Base-by-base conservation (phyloP, 768 basidiomycete species). In the Mycena indigotica region DNA sequence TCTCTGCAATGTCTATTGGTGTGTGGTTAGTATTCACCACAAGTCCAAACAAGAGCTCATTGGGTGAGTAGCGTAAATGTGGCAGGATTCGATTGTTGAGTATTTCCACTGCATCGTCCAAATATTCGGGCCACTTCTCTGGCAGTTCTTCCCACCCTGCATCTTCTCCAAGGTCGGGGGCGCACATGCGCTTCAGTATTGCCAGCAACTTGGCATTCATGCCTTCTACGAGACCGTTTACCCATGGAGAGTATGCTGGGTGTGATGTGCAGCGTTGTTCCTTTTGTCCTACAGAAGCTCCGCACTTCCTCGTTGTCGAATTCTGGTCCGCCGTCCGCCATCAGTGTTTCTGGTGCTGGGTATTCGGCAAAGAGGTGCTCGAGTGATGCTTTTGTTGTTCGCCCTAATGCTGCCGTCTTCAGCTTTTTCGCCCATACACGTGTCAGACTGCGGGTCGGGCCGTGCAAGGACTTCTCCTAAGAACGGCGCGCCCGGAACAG, bases 221-320 rank as follows among this genome's bases (percentile, higher is more conserved):
- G 3, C 67, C 66, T 30, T 75, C 67, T 0, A 73, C 60, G 0
- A 73, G 62, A 0, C 73, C 67, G 35, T 73, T 72, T 10, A 71
- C 48, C 73, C 72, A 74, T 1, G 69, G 71, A 0, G 69, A 53
- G 24, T 72, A 72, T 0, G n/a, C 62, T 66, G 2, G 67, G 50
- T 0, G 57, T 52, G 0, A 67, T 38, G 15, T 46, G 56, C n/a
- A 52, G 44, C 21, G 44, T 29, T 8, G 39, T 26, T 16, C 40
- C 40, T 1, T 5, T 16, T 2, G 15, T 19, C 23, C 24, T 44
- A 26, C 56, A 57, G 16, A 25, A 32, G 19, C 45, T 10, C 13
- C 24, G 15, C 8, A 57, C 38, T 23, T 52, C 10, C 21, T n/a
- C 15, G 41, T 57, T 57, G 21, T 52, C 50, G 30, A 57, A 57